These are phyloP conservation scores for Neonectria hederae DNA, from an alignment of 2,329 filamentous ascomycete species.

Conservation along the genomic window DNA sequence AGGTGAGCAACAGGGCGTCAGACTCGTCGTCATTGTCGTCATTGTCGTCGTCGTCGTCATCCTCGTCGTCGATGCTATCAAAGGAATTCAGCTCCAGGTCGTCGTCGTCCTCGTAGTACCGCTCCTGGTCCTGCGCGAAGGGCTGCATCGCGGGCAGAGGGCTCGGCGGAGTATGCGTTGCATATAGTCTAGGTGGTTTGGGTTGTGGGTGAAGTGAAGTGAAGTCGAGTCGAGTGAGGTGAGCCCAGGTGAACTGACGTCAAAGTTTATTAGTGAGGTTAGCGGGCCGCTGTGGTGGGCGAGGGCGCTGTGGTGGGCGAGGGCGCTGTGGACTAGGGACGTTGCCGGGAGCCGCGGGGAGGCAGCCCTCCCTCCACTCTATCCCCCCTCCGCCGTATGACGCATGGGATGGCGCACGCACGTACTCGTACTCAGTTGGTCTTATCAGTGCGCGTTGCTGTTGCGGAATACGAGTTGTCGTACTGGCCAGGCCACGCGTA, in stretches of 20 bases:
- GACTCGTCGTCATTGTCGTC: conserved; percentile 8
- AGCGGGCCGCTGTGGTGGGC: neutral
- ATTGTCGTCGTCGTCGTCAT: neutral
- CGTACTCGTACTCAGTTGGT: neutral
- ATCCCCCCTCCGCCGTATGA: neutral
- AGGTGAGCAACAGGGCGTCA: conserved; percentile 1
- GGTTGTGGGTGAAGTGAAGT: neutral
- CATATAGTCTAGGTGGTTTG: conserved; percentile 5
- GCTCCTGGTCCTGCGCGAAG: conserved; percentile 12
- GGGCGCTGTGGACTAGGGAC: neutral
- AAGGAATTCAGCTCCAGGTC: conserved; percentile 22
- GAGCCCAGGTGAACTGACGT: neutral
- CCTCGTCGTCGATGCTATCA: conserved; percentile 2
- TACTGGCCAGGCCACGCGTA: neutral
- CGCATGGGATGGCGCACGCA: neutral
- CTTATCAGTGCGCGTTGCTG: neutral
- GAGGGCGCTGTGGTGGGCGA: neutral
- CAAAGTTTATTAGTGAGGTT: neutral
- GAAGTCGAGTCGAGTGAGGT: neutral
- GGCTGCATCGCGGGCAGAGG: conserved; percentile 22
- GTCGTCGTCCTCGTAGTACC: conserved; percentile 18
- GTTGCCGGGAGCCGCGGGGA: neutral
- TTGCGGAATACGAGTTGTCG: neutral
- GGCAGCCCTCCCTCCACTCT: neutral
- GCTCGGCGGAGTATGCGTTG: neutral